Percentiles rank a stretch among this genome's conserved stretches.
phyloP scores from a whole-genome alignment of 2,329 filamentous ascomycete species.

The Alternaria ventricosa region DNA sequence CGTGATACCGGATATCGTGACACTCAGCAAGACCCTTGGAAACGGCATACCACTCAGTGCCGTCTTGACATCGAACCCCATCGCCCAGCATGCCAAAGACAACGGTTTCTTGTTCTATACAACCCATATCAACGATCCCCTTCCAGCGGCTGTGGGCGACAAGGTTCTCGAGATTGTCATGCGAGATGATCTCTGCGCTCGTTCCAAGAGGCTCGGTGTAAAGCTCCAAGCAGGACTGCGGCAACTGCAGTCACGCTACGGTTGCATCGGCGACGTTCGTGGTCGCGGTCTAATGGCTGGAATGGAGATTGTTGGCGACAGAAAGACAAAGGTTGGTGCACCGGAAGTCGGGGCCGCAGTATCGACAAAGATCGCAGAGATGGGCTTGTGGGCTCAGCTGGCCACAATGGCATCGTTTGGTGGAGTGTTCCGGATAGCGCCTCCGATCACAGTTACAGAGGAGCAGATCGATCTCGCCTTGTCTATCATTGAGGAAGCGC shows the following conservation, averaged over 20 bases:
- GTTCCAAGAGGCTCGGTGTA: conserved; percentile 54
- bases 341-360: conserved; percentile 58
- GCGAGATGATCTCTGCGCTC: conserved; percentile 60
- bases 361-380: conserved; percentile 56
- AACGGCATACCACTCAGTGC: conserved; percentile 66
- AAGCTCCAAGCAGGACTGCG: conserved; percentile 58
- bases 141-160: conserved; percentile 65
- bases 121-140: conserved; percentile 68
- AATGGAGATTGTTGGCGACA: conserved; percentile 63
- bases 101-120: conserved; percentile 64
- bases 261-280: conserved; percentile 67
- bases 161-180: conserved; percentile 69
- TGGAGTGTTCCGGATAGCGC: conserved; percentile 66
- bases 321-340: conserved; percentile 56
- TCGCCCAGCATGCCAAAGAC: conserved; percentile 58
- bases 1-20: conserved; percentile 61
- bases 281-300: conserved; percentile 65
- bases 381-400: conserved; percentile 65
- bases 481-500: conserved; percentile 63
- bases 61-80: conserved; percentile 62
- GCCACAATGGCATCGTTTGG: conserved; percentile 54
- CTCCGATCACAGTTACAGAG: conserved; percentile 63
- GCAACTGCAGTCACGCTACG: conserved; percentile 58
- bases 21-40: conserved; percentile 67
- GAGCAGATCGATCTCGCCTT: conserved; percentile 56